phyloP scores from a whole-genome alignment of 2,329 filamentous ascomycete species.

The Botrytis pseudocinerea region DNA sequence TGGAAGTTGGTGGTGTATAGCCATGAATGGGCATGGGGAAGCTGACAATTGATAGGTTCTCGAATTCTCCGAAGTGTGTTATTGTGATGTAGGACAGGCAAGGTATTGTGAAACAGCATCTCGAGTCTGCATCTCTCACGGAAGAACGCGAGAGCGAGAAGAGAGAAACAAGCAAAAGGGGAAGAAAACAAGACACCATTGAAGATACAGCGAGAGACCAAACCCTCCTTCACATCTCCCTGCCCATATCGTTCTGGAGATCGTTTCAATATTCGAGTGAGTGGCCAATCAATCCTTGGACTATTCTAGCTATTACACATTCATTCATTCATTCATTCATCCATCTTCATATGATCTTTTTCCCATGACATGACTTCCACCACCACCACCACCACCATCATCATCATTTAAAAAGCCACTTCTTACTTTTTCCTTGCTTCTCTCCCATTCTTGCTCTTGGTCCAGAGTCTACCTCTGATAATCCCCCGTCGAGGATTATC shows the following conservation, averaged over 20 bases:
- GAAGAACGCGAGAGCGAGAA: not conserved
- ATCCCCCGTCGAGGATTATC: not conserved
- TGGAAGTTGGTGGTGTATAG: not conserved
- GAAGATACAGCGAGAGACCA: not conserved
- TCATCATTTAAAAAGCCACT: not conserved
- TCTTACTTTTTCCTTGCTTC: not conserved
- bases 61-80: slow-evolving; percentile 19
- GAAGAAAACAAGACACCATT: not conserved
- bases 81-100: slow-evolving; percentile 10
- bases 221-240: not conserved
- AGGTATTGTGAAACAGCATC: slow-evolving; percentile 23
- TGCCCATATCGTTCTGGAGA: not conserved
- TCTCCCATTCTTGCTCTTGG: not conserved
- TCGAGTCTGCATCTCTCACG: slow-evolving; percentile 1
- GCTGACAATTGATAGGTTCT: slow-evolving; percentile 13
- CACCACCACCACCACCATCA: no score
- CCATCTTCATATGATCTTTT: not conserved
- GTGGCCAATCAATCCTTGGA: not conserved
- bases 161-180: not conserved
- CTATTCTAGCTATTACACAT: not conserved
- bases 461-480: accelerated
- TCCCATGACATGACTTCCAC: not conserved
- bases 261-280: not conserved
- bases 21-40: not conserved
- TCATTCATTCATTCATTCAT: not conserved